phyloP scores from a whole-genome alignment of 1,139 yeast genomes.

The Arxiozyma slooffiae region DNA sequence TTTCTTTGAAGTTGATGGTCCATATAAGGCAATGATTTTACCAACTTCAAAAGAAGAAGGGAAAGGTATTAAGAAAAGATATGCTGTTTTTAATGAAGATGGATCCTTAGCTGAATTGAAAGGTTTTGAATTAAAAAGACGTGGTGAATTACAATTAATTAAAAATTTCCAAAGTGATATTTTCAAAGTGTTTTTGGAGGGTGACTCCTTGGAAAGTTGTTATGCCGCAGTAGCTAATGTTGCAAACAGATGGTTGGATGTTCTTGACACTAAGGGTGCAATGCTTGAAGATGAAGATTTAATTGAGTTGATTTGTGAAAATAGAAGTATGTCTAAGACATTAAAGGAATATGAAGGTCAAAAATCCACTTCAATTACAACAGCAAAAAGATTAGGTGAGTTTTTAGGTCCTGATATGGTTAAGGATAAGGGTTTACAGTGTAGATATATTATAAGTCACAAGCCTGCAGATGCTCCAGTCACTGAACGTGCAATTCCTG shows the following conservation, averaged over 20 bases:
- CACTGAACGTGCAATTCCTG: constrained; percentile 94
- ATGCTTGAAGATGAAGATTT: constrained; percentile 90
- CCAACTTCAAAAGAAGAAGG: constrained; percentile 98
- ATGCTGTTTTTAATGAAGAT: constrained; percentile 93
- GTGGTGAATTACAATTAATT: constrained; percentile 91
- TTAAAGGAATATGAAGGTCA: constrained; percentile 82
- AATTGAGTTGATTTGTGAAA: constrained; percentile 90
- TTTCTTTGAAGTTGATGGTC: constrained; percentile 97
- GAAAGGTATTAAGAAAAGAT: constrained; percentile 88
- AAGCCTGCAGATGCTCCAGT: constrained; percentile 83
- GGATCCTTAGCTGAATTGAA: constrained; percentile 91
- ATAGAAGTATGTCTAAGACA: constrained; percentile 89
- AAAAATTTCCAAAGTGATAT: constrained; percentile 94
- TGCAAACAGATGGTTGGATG: constrained; percentile 94
- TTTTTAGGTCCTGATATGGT: constrained; percentile 97
- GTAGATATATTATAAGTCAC: constrained; percentile 84
- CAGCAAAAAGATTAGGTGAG: constrained; percentile 88
- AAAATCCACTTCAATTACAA: constrained; percentile 90
- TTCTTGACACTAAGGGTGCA: constrained; percentile 75
- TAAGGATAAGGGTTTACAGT: constrained; percentile 90
- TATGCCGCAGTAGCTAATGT: constrained; percentile 84
- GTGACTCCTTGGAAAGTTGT: constrained; percentile 66
- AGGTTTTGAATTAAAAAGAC: constrained; percentile 91
- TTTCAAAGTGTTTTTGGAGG: constrained; percentile 83
- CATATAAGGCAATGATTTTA: constrained; percentile 91